Conservation (phyloP, 257 asterid genomes). For the Mitragyna speciosa region DNA sequence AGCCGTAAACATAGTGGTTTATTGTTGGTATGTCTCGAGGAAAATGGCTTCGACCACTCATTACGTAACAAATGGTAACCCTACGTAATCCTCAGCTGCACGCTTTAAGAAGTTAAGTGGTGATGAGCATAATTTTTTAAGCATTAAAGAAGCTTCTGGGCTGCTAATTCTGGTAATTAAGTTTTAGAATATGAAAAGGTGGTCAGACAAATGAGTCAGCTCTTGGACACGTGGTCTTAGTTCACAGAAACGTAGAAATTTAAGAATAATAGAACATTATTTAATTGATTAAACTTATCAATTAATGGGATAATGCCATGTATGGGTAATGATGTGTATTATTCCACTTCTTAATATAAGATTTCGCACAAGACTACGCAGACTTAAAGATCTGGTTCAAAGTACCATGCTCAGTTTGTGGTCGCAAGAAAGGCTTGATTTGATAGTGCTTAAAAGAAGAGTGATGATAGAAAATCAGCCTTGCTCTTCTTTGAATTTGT, state of each 20-base stretch:
- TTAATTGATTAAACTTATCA: constrained; percentile 24
- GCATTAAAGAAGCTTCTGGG: constrained; percentile 56
- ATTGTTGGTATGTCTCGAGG: constrained; percentile 38
- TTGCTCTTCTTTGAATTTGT: not conserved
- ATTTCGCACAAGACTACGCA: constrained; percentile 17
- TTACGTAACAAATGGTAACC: constrained; percentile 34
- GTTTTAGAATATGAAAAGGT: constrained; percentile 35
- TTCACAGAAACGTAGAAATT: constrained; percentile 13
- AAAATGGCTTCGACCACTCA: constrained; percentile 41
- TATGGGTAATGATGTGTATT: constrained; percentile 69
- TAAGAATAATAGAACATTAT: constrained; percentile 28
- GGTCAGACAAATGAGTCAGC: constrained; percentile 35
- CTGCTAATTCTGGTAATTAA: constrained; percentile 44
- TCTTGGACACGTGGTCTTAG: constrained; percentile 46
- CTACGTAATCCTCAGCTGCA: constrained; percentile 18
- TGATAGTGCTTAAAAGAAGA: not conserved
- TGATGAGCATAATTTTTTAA: constrained; percentile 23
- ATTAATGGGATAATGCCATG: constrained; percentile 39
- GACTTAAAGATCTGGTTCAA: constrained; percentile 26
- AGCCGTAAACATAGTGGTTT: constrained; percentile 28
- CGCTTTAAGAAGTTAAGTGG: constrained; percentile 12
- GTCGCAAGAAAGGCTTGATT: constrained; percentile 11
- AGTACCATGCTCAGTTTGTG: not conserved
- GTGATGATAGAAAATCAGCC: not conserved
- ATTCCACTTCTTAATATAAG: constrained; percentile 31